Base-by-base conservation (phyloP, 164 flowering plant species). In the Stephania yunnanensis region DNA sequence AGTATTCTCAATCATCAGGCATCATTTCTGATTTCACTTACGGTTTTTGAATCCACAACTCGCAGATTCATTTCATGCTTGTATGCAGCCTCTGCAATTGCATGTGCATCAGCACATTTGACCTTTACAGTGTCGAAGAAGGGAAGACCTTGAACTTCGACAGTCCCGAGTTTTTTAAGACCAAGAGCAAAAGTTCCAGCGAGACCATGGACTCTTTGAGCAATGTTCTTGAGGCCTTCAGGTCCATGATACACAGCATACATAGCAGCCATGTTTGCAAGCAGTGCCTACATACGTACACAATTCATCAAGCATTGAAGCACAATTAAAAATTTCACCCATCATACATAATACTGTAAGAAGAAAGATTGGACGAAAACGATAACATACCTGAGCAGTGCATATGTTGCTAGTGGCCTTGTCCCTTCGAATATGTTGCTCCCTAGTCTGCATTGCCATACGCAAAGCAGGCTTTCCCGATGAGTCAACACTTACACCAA, bases 371-470 rank as follows among this genome's bases (percentile, higher is more conserved):
- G 12, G 15, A 50, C 0, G 1, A 50, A 13, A 9, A 7, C 19
- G 20, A 58, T 6, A 58, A 19, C 2, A 67, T 11, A 83, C 99
- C 94, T 95, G 99, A 76, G 99, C 98, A 73, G 99, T 95, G 87
- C 99, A 95, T 75, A 95, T 95, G 82, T 95, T 95, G 90, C 99
- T 93, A n/a, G 99, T 95, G 74, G 99, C 99, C 87, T 93, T 95
- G 83, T 93, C 98, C 78, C 99, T 85, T 7, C 99, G 88, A 65
- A 95, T 95, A 82, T 95, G 99, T 75, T 95, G 99, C 86, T 95
- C 99, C 79, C 99, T 86, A 0, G 98, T 95, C 82, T 95, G 99
- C 99, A 95, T 95, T 0, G 99, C 99, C 99, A 95, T 92, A 64
- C 99, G 92, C 25, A 95, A 80, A 20, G 97, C 99, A 29, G 89